phyloP scores from a whole-genome alignment of 1,284 basidiomycete genomes.

The Marasmius sp. region DNA sequence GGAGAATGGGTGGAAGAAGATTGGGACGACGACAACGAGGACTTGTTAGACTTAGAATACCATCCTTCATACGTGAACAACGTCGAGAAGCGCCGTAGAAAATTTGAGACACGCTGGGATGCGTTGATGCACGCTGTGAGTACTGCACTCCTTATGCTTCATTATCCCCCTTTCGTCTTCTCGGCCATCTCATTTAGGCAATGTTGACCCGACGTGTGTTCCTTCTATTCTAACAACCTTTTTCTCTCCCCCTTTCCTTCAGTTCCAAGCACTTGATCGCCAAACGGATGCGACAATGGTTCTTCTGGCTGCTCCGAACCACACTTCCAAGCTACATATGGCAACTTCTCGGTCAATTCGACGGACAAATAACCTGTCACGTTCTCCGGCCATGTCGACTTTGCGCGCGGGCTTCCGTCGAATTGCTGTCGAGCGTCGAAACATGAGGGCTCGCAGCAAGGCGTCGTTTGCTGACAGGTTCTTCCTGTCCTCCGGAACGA shows the following conservation, averaged over 20 bases:
- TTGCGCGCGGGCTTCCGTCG: constrained; percentile 58
- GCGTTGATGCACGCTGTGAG: constrained; percentile 66
- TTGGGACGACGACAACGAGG: constrained; percentile 64
- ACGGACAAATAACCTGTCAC: constrained; percentile 45
- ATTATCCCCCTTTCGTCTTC: not conserved
- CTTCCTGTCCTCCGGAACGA: constrained; percentile 38
- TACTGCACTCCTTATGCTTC: constrained; percentile 9
- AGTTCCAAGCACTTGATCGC: constrained; percentile 77
- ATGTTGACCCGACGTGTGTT: constrained; percentile 16
- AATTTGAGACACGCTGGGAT: constrained; percentile 76
- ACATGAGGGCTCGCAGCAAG: constrained; percentile 43
- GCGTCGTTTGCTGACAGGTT: constrained; percentile 60
- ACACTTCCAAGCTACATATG: constrained; percentile 61
- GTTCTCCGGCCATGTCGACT: constrained; percentile 47
- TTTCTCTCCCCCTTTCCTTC: not conserved
- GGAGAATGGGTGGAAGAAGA: constrained; percentile 77
- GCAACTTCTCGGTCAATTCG: constrained; percentile 68
- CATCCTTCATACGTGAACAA: constrained; percentile 70
- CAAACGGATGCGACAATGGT: constrained; percentile 78
- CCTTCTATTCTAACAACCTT: not conserved
- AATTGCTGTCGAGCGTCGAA: constrained; percentile 56
- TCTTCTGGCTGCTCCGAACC: constrained; percentile 70
- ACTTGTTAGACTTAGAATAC: constrained; percentile 71
- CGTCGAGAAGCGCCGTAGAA: constrained; percentile 61
- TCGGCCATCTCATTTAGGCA: not conserved